These are phyloP conservation scores for Drosera capensis DNA, from an alignment of 148 eudicot genomes.

Conservation along the genomic window DNA sequence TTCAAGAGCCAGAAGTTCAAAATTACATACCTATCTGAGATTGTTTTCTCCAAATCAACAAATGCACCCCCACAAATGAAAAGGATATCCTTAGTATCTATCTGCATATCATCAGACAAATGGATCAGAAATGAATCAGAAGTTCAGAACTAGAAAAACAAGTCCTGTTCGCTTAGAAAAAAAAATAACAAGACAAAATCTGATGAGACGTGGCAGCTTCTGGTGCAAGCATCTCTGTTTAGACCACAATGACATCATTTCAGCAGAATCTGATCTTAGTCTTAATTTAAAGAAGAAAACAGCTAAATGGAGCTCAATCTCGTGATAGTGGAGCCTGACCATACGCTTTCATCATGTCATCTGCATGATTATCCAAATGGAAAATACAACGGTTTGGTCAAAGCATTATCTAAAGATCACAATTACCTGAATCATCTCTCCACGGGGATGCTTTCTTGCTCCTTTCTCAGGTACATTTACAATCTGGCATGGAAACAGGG, in stretches of 20 bases:
- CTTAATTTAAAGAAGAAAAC: too few species aligned
- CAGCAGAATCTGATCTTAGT: too few species aligned
- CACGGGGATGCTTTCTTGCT: constrained; percentile 94
- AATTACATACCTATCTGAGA: constrained; percentile 57
- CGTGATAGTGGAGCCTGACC: too few species aligned
- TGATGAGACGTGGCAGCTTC: too few species aligned
- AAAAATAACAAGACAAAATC: too few species aligned
- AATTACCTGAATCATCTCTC: constrained; percentile 92
- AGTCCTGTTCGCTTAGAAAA: too few species aligned
- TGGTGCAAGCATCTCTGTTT: too few species aligned
- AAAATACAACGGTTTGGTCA: neutral
- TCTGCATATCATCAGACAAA: constrained; percentile 18
- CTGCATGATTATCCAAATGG: neutral
- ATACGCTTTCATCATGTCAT: neutral
- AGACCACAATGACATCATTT: too few species aligned
- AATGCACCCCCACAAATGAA: constrained; percentile 96
- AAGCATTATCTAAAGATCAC: too few species aligned
- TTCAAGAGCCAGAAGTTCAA: neutral
- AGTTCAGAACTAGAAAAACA: too few species aligned
- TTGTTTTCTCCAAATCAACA: constrained; percentile 81
- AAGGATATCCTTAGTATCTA: constrained; percentile 86
- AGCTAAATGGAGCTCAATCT: too few species aligned
- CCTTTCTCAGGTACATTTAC: constrained; percentile 98
- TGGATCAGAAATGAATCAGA: too few species aligned
- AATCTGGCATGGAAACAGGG: constrained; percentile 31